Evolutionary conservation across 176 grass and related monocot genomes (phyloP), one percentile per base, ranked within the genome.

Genomic region (Pharus latifolius): DNA sequence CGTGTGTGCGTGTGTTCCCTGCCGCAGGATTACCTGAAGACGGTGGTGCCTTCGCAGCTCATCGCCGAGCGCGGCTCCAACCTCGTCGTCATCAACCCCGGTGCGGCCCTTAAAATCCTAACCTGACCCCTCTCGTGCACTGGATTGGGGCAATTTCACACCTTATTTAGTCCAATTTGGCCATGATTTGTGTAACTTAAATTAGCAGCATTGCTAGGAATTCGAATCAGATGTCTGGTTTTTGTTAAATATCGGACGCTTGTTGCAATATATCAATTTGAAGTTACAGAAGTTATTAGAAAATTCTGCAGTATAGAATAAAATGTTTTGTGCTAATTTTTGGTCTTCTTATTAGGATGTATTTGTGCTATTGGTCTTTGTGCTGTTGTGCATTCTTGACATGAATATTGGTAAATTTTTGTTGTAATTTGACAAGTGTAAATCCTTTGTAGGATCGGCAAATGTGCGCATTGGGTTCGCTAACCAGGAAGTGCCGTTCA

Each of bases 31-130:
- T 96, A 96, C 72, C 77, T 90, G 74, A 98, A 77, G 78, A 85
- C 80, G 53, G 86, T 98, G 24, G 86, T 98, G 5, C 94, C 94
- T 59, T 98, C 94, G 31, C 89, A 98, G 75, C 86, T 98, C 30
- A 75, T 92, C 65, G 84, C 81, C 78, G 94, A 98, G 67, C 89
- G 86, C 26, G 94, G 94, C 26, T 54, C 94, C 61, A 98, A 88
- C 60, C 82, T 98, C 48, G 94, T 98, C 61, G 80, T 98, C 47
- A 98, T 98, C 80, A 98, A 98, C 76, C 94, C 94, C 75, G 89
- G 94, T 92, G 71, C 25, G 57, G 4, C 22, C 16, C 55, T 43
- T 4, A 22, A 34, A 78, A 62, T 55, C 78, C 59, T 85, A 83
- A 7, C 23, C 10, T 33, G 12, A 9, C 16, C n/a, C 3, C 11